phyloP scores from a whole-genome alignment of 495 filamentous ascomycete genomes.

The Hypoxylon perforatum region DNA sequence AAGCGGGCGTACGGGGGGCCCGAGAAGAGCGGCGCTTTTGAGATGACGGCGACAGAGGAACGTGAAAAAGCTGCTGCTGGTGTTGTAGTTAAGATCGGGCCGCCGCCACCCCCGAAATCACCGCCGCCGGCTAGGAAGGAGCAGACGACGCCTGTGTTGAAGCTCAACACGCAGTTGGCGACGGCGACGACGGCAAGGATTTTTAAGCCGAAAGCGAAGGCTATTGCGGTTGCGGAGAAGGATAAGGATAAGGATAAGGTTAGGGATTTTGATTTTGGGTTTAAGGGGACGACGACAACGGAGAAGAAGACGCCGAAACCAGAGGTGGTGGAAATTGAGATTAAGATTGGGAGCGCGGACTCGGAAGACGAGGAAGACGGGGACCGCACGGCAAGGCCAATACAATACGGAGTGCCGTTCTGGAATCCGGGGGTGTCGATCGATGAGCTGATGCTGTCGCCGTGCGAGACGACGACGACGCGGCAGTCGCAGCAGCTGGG shows the following conservation, averaged over 20 bases:
- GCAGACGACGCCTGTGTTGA: conserved; percentile 46
- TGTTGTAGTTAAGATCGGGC: conserved; percentile 39
- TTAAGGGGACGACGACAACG: too few relatives aligned
- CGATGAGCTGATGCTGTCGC: conserved; percentile 48
- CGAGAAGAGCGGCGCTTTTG: conserved; percentile 48
- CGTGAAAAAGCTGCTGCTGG: conserved; percentile 36
- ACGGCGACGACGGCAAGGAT: conserved; percentile 26
- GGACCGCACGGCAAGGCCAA: conserved; percentile 53
- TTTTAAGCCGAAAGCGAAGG: conserved; percentile 37
- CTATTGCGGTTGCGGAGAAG: conserved; percentile 1
- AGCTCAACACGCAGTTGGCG: conserved; percentile 54
- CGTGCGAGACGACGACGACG: conserved; percentile 28
- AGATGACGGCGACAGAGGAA: conserved; percentile 31
- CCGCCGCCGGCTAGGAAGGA: conserved; percentile 11
- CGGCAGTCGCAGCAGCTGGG: conserved; percentile 43
- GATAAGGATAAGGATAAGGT: neutral
- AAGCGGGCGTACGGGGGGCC: conserved; percentile 62
- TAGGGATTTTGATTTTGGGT: too few relatives aligned
- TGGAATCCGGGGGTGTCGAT: conserved; percentile 46
- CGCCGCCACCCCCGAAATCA: conserved; percentile 40
- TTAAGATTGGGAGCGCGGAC: conserved; percentile 18
- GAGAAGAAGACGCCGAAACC: neutral
- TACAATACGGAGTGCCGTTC: conserved; percentile 28
- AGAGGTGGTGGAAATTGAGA: conserved; percentile 20
- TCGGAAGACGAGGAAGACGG: conserved; percentile 7